Evolutionary conservation across 2,329 filamentous ascomycete species (phyloP).

Genomic region (Pseudocercospora pini-densiflorae): DNA sequence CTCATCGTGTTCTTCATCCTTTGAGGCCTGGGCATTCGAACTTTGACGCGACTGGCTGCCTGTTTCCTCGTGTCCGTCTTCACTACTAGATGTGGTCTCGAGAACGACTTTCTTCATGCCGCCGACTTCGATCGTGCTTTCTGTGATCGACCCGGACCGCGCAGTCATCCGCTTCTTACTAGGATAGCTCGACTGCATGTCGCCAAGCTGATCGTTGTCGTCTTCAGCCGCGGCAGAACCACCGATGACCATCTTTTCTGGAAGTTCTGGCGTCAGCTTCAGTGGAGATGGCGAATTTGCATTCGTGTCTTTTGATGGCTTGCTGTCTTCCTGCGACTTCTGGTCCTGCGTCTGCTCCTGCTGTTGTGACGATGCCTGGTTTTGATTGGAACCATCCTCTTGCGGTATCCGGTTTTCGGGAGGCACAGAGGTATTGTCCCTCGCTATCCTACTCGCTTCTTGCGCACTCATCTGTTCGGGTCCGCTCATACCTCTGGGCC

Average conservation of each 20-base stretch:
- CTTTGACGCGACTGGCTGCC: conserved; percentile 49
- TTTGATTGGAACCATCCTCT: background rate
- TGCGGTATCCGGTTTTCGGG: background rate
- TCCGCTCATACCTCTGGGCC: conserved; percentile 24
- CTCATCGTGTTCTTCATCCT: conserved; percentile 19
- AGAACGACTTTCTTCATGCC: conserved; percentile 78
- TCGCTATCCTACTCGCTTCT: conserved; percentile 34
- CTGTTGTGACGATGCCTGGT: background rate
- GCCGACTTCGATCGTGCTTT: conserved; percentile 74
- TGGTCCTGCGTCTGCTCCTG: background rate
- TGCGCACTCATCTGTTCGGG: conserved; percentile 26
- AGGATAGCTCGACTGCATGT: conserved; percentile 20
- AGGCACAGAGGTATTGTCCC: conserved; percentile 26
- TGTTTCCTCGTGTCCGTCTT: conserved; percentile 18
- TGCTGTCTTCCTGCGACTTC: background rate
- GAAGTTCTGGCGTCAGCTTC: conserved; percentile 10
- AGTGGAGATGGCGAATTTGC: background rate
- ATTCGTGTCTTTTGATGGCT: background rate
- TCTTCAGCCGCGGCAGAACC: conserved; percentile 3
- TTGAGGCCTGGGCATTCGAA: conserved; percentile 35
- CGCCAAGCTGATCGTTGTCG: conserved; percentile 26
- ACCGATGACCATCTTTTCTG: conserved; percentile 20
- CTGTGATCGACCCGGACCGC: conserved; percentile 77
- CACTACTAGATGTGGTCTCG: conserved; percentile 58
- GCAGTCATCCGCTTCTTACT: conserved; percentile 46